Percentiles rank a stretch among this genome's conserved stretches.
These are phyloP conservation scores for Lactarius indigo DNA, from an alignment of 768 basidiomycete genomes.

Conservation along the genomic window DNA sequence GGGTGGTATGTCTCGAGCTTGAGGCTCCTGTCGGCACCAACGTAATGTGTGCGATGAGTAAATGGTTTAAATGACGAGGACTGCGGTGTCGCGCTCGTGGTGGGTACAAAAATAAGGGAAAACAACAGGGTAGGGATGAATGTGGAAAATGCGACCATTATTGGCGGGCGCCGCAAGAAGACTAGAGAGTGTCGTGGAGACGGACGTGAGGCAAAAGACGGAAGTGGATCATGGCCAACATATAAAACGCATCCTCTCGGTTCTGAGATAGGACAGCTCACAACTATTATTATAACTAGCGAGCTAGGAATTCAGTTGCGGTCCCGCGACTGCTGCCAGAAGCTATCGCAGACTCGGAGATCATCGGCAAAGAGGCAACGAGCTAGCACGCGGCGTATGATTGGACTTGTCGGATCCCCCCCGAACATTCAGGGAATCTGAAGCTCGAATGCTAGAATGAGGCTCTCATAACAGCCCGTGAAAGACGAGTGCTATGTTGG, in stretches of 20 bases:
- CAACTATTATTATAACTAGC: too few species aligned
- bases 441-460: too few species aligned
- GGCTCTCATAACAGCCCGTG: too few species aligned
- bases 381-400: too few species aligned
- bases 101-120: constrained; percentile 26
- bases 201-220: background rate
- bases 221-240: background rate
- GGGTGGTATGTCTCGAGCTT: constrained; percentile 30
- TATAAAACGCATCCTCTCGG: background rate
- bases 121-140: constrained; percentile 27
- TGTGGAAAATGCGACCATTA: constrained; percentile 24
- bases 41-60: constrained; percentile 27
- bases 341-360: too few species aligned
- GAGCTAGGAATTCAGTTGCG: too few species aligned
- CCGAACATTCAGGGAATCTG: too few species aligned
- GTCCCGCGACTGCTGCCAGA: too few species aligned
- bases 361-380: too few species aligned
- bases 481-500: too few species aligned
- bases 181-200: background rate
- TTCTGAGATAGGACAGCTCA: too few species aligned
- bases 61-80: constrained; percentile 23
- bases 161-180: background rate
- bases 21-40: constrained; percentile 21
- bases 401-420: too few species aligned
- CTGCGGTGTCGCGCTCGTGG: constrained; percentile 26